Evolutionary conservation across 345 rosid species (phyloP).

Genomic region (Erucastrum elatum): DNA sequence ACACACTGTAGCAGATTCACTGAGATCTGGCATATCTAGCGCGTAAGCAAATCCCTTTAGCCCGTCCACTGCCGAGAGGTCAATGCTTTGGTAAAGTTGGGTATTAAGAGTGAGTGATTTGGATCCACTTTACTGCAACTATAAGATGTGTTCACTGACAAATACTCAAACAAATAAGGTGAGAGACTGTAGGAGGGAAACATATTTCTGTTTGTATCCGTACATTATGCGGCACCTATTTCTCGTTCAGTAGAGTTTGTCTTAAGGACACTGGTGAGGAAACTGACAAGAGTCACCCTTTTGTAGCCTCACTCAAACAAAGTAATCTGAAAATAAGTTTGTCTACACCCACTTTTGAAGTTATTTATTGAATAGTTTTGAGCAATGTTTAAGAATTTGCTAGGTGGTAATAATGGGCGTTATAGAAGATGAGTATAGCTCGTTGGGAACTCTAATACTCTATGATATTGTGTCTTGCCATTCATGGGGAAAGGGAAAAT

Average conservation of each 20-base stretch:
- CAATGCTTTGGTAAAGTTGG: too few relatives aligned
- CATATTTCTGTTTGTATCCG: not conserved
- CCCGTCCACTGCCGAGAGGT: too few relatives aligned
- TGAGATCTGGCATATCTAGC: slow-evolving; percentile 48
- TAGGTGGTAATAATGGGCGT: too few relatives aligned
- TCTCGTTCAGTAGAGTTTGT: not conserved
- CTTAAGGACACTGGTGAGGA: not conserved
- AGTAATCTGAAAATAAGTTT: too few relatives aligned
- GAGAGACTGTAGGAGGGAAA: not conserved
- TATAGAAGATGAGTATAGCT: too few relatives aligned
- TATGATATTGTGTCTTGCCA: slow-evolving; percentile 42
- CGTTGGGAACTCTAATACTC: too few relatives aligned
- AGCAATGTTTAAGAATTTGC: too few relatives aligned
- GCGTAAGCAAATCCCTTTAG: too few relatives aligned
- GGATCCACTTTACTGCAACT: not conserved
- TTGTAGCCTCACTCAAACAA: not conserved
- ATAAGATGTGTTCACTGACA: not conserved
- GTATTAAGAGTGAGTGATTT: too few relatives aligned
- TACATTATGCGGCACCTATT: not conserved
- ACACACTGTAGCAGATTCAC: slow-evolving; percentile 56
- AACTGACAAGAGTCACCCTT: not conserved
- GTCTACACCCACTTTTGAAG: not conserved
- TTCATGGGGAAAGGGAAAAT: slow-evolving; percentile 50
- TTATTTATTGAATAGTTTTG: too few relatives aligned
- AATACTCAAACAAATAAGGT: not conserved